Evolutionary conservation across 805 yeast genomes (phyloP).

Genomic region (Schwanniomyces occidentalis): DNA sequence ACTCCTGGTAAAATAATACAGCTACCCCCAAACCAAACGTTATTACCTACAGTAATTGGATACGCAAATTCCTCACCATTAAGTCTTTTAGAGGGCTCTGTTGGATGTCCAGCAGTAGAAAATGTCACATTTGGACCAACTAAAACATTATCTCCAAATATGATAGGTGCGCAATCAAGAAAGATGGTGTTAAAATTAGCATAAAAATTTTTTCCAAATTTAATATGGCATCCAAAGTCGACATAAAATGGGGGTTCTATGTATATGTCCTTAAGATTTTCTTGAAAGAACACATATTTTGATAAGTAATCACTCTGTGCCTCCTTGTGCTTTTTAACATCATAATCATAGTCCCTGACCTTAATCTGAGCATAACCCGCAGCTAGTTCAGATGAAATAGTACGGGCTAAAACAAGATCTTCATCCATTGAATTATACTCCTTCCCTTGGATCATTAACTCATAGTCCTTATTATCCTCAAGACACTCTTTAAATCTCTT

Average conservation of each 20-base stretch:
- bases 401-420: constrained; percentile 28
- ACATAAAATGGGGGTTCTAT: constrained; percentile 62
- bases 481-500: neutral
- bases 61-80: constrained; percentile 52
- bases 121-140: constrained; percentile 64
- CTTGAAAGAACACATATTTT: constrained; percentile 49
- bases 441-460: constrained; percentile 55
- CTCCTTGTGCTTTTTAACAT: constrained; percentile 19
- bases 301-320: constrained; percentile 38
- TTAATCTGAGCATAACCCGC: constrained; percentile 13
- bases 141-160: constrained; percentile 60
- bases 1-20: constrained; percentile 65
- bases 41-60: constrained; percentile 60
- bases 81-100: constrained; percentile 46
- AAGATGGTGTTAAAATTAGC: constrained; percentile 57
- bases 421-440: constrained; percentile 41
- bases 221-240: constrained; percentile 67
- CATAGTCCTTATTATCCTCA: constrained; percentile 36
- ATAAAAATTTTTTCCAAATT: constrained; percentile 58
- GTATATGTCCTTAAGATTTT: constrained; percentile 35
- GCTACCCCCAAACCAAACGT: constrained; percentile 67
- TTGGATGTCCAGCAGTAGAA: constrained; percentile 64
- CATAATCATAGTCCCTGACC: constrained; percentile 1
- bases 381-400: constrained; percentile 33
- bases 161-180: constrained; percentile 60